Percentiles rank a stretch among this genome's conserved stretches.
phyloP scores from a whole-genome alignment of 2,329 filamentous ascomycete species.

The Zymoseptoria crescenta region DNA sequence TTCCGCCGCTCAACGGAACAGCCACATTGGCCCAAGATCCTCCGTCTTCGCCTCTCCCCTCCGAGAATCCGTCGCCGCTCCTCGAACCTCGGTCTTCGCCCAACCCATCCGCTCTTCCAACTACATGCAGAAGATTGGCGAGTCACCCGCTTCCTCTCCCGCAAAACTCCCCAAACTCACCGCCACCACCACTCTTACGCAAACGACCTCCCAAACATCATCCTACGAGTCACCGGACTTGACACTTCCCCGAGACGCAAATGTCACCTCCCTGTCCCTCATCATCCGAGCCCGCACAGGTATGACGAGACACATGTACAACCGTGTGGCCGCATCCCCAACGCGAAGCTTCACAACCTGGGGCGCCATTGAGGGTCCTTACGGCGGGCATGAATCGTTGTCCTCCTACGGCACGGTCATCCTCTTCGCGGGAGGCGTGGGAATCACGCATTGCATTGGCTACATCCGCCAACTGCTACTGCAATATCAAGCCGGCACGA shows the following conservation, averaged over 20 bases:
- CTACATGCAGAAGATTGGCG: neutral
- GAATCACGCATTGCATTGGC: constrained; percentile 71
- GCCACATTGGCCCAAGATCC: neutral
- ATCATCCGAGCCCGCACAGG: constrained; percentile 67
- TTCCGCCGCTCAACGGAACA: neutral
- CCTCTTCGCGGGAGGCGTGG: constrained; percentile 72
- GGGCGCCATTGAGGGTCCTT: constrained; percentile 68
- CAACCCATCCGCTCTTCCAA: constrained; percentile 3
- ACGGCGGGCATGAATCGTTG: constrained; percentile 62
- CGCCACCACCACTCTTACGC: constrained; percentile 7
- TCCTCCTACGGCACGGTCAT: constrained; percentile 71
- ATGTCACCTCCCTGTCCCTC: constrained; percentile 53
- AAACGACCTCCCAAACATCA: constrained; percentile 13
- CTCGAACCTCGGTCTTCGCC: neutral
- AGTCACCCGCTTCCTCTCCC: neutral
- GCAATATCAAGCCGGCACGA: constrained; percentile 60
- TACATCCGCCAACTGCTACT: constrained; percentile 65
- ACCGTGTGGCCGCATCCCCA: constrained; percentile 55
- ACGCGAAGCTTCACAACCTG: constrained; percentile 55
- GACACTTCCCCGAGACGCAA: constrained; percentile 22
- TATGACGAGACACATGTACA: constrained; percentile 62
- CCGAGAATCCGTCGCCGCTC: neutral
- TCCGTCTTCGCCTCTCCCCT: neutral
- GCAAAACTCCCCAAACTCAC: constrained; percentile 1
- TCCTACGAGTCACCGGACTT: constrained; percentile 16